Evolutionary conservation across 2,329 filamentous ascomycete species (phyloP), one percentile per base, ranked within the genome.

Genomic region (Aspergillus neoniger): DNA sequence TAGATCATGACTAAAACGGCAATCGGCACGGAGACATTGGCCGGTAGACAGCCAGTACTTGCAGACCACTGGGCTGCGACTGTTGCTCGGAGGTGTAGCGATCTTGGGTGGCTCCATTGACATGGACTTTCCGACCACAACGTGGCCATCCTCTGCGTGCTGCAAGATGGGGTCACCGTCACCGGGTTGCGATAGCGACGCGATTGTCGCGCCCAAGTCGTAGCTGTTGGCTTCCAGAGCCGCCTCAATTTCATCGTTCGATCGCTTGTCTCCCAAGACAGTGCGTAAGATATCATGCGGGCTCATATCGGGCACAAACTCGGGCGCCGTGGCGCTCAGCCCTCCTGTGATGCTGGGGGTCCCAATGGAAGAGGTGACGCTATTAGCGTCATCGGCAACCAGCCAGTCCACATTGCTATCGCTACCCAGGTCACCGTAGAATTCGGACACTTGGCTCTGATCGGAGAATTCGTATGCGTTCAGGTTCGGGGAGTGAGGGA

Each of bases 201-300:
- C 89, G 68, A 99, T 91, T 2, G 95, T 96, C 50, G 94, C 91
- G 68, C 92, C 96, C 23, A 99, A 83, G 72, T 99, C 95, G 73
- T 97, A 99, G 59, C 91, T 90, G 74, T 97, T 94, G 60, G 87
- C 84, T 66, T 94, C 91, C 50, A 99, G 84, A 4, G 94, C 91
- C n/a, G 88, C 85, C 74, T 97, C 93, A 51, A 99, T 94, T 76
- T 99, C 95, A 55, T 98, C 93, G 70, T 98, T 94, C 2, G 91
- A 90, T 71, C 91, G 89, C 57, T 91, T 88, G 69, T 95, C 92
- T 51, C 94, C 92, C 25, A 99, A 83, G 43, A 99, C 96, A 5
- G 94, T 97, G 63, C 95, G 91, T 58, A 99, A 83, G 86, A 99
- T 98, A 74, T 99, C 95, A 77, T 97, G 96, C 0, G 95, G 94